Conservation (phyloP, 768 basidiomycete genomes). For the Pleurotus tuber-regium region DNA sequence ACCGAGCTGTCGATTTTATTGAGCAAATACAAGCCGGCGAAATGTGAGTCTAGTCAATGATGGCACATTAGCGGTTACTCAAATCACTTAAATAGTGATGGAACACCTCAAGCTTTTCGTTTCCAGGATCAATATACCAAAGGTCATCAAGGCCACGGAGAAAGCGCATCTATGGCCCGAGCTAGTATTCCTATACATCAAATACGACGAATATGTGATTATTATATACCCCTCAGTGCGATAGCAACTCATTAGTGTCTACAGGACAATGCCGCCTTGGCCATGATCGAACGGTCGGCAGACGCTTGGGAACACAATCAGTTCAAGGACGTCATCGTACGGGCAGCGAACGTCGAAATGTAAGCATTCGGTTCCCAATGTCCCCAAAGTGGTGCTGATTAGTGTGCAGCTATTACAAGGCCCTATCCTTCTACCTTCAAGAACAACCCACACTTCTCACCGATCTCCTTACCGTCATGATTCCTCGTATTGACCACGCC, state of each 20-base stretch:
- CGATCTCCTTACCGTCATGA: conserved; percentile 89
- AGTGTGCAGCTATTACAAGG: conserved; percentile 81
- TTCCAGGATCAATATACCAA: conserved; percentile 96
- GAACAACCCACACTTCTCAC: conserved; percentile 92
- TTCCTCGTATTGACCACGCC: conserved; percentile 91
- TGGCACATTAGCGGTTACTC: conserved; percentile 6
- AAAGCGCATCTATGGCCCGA: conserved; percentile 98
- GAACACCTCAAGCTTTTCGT: conserved; percentile 97
- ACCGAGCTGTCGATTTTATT: conserved; percentile 90
- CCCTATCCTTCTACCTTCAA: conserved; percentile 90
- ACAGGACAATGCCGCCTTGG: conserved; percentile 93
- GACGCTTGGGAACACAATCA: conserved; percentile 99
- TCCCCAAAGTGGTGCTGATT: not conserved
- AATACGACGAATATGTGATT: conserved; percentile 92
- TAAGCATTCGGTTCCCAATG: conserved; percentile 30
- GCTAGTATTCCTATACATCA: conserved; percentile 97
- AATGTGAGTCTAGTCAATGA: conserved; percentile 52
- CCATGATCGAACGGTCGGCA: conserved; percentile 98
- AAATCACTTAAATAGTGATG: conserved; percentile 65
- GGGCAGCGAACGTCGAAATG: conserved; percentile 98
- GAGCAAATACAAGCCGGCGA: conserved; percentile 93
- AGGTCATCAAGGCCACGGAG: conserved; percentile 96
- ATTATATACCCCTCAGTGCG: too few relatives aligned
- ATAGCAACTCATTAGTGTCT: too few relatives aligned
- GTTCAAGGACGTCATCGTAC: conserved; percentile 97